Base-by-base conservation (phyloP, 2,329 filamentous ascomycete species). In the Colletotrichum scovillei region DNA sequence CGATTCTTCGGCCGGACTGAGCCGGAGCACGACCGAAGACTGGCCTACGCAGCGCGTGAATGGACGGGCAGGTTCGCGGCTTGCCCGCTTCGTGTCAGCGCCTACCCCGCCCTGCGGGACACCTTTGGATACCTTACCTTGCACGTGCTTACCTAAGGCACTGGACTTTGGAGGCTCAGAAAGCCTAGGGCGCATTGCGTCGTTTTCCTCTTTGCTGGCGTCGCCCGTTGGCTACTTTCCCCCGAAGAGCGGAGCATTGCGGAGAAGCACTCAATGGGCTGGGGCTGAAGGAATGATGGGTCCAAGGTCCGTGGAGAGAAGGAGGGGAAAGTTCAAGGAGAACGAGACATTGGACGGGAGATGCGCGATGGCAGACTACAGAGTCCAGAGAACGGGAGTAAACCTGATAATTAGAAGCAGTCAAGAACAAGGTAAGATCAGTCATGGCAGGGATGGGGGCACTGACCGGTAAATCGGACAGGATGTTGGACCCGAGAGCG, bases 191-290 rank as follows among this genome's bases (percentile, higher is more conserved):
- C 35, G 57, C 49, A 68, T 68, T 63, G 49, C 64, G 65, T 68
- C 52, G 64, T 63, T 49, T 58, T 62, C 46, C 35, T 69, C 35
- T 28, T 69, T 22, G 28, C 26, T 38, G 46, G 67, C 32, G 42
- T 65, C 28, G 66, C 55, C 55, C 56, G 67, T 64, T 65, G 70
- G 67, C 42, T 53, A 55, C 67, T 49, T 70, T 52, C 22, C 35
- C n/a, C 67, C 32, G 49, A 57, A n/a, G 42, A 64, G 71, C 60
- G 67, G 71, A 52, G 24, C 71, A 60, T 30, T 73, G 60, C 67
- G 71, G 67, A 65, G 70, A 67, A 30, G 28, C 60, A 19, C 32
- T 55, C 63, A 55, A 68, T 58, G 69, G 30, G 60, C 69, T 63
- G 49, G 65, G 24, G 35, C 38, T 53, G 49, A 42, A 53, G 57